Evolutionary conservation across 2,329 filamentous ascomycete species (phyloP).

Genomic region (Ophiostoma himal-ulmi): DNA sequence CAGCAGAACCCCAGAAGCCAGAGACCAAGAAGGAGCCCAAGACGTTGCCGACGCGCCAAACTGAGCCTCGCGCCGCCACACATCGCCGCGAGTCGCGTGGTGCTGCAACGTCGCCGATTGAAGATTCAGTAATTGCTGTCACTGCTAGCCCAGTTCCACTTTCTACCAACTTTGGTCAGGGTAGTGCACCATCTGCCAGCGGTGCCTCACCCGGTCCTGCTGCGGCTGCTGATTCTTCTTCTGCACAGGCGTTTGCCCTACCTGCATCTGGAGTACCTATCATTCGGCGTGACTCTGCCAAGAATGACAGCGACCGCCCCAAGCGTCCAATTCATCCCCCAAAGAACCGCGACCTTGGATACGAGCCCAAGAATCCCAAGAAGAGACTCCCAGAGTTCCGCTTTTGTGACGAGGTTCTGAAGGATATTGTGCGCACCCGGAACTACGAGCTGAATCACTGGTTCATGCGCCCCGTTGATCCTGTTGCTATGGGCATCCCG

Average conservation of each 20-base stretch:
- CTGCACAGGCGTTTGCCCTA: conserved; percentile 56
- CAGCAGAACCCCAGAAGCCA: conserved; percentile 52
- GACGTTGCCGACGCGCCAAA: conserved; percentile 41
- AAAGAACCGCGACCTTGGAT: conserved; percentile 85
- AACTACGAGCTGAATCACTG: conserved; percentile 62
- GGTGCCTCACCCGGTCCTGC: conserved; percentile 33
- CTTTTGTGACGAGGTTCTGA: conserved; percentile 78
- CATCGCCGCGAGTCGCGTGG: conserved; percentile 33
- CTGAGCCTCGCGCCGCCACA: conserved; percentile 40
- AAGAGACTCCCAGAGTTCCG: conserved; percentile 84
- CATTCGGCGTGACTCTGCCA: conserved; percentile 78
- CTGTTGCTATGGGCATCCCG: conserved; percentile 88
- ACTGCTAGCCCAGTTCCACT: background rate
- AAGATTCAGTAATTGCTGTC: conserved; percentile 18
- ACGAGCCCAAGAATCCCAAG: conserved; percentile 74
- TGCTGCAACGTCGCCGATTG: conserved; percentile 32
- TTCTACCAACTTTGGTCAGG: conserved; percentile 10
- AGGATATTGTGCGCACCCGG: conserved; percentile 70
- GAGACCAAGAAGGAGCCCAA: conserved; percentile 54
- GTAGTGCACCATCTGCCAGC: conserved; percentile 28
- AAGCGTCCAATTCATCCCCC: conserved; percentile 93
- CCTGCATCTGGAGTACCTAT: conserved; percentile 71
- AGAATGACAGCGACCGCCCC: conserved; percentile 68
- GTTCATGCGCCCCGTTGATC: conserved; percentile 82
- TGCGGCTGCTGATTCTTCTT: conserved; percentile 34